Evolutionary conservation across 495 filamentous ascomycete species (phyloP), one percentile per base, ranked within the genome.

Genomic region (Apiosordaria backusii): DNA sequence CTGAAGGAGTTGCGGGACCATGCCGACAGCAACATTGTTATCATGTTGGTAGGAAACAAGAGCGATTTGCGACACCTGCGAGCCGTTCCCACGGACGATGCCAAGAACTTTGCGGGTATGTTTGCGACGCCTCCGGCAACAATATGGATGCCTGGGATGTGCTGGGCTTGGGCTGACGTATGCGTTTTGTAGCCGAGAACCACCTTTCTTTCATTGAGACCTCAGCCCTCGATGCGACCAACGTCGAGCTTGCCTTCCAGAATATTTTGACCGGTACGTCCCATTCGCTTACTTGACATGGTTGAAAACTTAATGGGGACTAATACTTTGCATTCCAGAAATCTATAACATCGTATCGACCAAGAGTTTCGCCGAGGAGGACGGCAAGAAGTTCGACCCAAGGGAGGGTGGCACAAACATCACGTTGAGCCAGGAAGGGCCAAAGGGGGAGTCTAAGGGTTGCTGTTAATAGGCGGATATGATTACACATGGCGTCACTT

Each of bases 31-130:
- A 99, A 99, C 83, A 99, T 99, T 68, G 96, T 99, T 66, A 99
- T 99, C 78, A 98, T 99, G 95, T 82, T 99, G 72, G 96, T 98
- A 61, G 96, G 96, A 71, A 99, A 99, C 86, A 99, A 99, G 90
- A 98, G 94, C 77, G 96, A 99, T 97, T 89, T 97, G 86, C 89
- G 93, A 80, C 96, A 99, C 82, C 83, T 99, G 77, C 86, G 96
- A 76, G 96, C 96, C 65, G 96, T 99, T 62, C 93, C 96, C 63
- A 99, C 96, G 64, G 96, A 99, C 74, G 96, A 98, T 79, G 95
- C 94, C 70, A 99, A 98, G 84, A 84, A 90, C 70, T 98, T 99
- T 88, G 95, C 96, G 57, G 97, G 96, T 98, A 83, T 67, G 92
- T 78, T 61, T 52, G 63, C 57, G 26, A 23, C 4, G 24, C 52